Percentiles rank a stretch among this genome's conserved stretches.
Conservation (phyloP, 306 rosid genomes). For the Cucurbita moschata region DNA sequence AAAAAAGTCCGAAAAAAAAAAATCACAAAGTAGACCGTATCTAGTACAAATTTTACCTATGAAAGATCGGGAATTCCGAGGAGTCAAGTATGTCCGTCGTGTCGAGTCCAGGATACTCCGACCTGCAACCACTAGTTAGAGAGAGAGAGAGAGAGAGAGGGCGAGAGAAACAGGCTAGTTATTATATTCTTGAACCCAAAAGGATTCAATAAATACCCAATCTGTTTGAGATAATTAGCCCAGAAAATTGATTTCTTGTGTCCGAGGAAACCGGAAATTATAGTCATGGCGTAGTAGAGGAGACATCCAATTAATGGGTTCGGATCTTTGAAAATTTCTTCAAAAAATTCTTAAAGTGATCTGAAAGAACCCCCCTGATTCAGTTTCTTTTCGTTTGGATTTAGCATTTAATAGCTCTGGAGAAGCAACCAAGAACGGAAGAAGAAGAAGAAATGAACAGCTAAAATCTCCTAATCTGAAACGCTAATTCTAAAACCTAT, state of each 20-base stretch:
- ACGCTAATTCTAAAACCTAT: background rate
- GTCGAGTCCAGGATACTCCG: conserved; percentile 11
- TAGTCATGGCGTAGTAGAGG: background rate
- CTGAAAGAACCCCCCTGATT: no score
- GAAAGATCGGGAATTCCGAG: conserved; percentile 30
- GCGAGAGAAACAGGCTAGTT: no score
- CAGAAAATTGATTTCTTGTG: conserved; percentile 9
- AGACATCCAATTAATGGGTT: conserved; percentile 27
- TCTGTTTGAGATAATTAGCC: conserved; percentile 30
- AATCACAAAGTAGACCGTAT: no score
- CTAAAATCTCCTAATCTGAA: no score
- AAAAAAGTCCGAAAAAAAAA: no score
- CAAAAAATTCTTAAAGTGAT: no score
- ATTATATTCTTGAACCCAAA: background rate
- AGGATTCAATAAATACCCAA: conserved; percentile 23
- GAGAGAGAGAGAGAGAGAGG: background rate
- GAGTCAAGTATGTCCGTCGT: conserved; percentile 14
- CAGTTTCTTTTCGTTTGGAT: no score
- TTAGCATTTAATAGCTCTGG: no score
- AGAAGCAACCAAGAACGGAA: no score
- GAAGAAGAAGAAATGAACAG: no score
- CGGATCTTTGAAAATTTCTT: conserved; percentile 18
- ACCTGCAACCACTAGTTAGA: conserved; percentile 13
- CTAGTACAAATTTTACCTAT: conserved; percentile 29
- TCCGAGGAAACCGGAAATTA: background rate